These are phyloP conservation scores for Mycena indigotica DNA, from an alignment of 768 basidiomycete genomes.

Conservation along the genomic window DNA sequence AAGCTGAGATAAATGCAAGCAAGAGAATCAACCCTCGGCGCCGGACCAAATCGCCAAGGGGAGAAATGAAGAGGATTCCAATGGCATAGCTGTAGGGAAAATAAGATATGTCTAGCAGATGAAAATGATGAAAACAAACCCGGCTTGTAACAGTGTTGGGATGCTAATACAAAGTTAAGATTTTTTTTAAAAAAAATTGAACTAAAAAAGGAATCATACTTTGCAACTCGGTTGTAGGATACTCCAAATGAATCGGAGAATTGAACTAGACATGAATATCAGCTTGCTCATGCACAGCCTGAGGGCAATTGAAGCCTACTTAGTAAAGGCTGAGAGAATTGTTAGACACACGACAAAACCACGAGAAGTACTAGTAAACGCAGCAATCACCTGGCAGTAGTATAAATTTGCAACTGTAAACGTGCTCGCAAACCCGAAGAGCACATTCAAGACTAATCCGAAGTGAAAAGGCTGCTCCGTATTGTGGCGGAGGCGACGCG, in stretches of 20 bases:
- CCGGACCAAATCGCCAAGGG: conserved; percentile 81
- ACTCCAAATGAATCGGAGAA: conserved; percentile 42
- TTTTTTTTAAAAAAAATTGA: not conserved
- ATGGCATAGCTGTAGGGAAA: conserved; percentile 57
- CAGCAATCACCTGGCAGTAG: conserved; percentile 58
- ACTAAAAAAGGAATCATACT: conserved; percentile 16
- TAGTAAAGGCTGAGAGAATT: conserved; percentile 52
- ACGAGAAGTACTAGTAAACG: too few relatives aligned
- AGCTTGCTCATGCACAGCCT: conserved; percentile 1
- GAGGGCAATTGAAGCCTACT: conserved; percentile 43
- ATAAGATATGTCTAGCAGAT: conserved; percentile 1
- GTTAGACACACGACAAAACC: not conserved
- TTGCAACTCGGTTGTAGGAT: conserved; percentile 28
- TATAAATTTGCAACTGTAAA: conserved; percentile 75
- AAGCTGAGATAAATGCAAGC: conserved; percentile 53
- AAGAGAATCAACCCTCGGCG: conserved; percentile 69
- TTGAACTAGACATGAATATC: conserved; percentile 35
- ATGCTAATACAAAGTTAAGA: conserved; percentile 15
- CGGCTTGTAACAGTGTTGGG: conserved; percentile 63
- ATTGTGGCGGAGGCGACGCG: conserved; percentile 54
- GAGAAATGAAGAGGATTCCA: conserved; percentile 75
- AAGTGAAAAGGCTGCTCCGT: conserved; percentile 54
- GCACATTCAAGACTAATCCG: conserved; percentile 51
- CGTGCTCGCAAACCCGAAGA: conserved; percentile 67
- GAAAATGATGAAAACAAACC: conserved; percentile 39